Percentiles rank a stretch among this genome's conserved stretches.
phyloP scores from a whole-genome alignment of 345 rosid genomes.

The Populus alba region DNA sequence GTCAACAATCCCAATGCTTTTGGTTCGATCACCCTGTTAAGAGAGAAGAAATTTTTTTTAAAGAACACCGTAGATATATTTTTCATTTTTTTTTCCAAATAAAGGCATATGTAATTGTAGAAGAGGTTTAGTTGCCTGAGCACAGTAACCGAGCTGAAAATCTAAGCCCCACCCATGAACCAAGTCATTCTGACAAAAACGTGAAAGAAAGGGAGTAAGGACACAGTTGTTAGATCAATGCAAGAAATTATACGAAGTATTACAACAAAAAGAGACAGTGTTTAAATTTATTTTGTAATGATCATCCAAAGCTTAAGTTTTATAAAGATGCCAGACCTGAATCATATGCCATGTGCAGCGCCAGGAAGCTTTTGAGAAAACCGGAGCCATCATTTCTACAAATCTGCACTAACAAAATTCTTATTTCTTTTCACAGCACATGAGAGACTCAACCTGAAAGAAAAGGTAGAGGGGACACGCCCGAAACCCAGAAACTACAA shows the following conservation, averaged over 20 bases:
- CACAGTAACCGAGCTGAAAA: constrained; percentile 73
- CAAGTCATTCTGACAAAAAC: constrained; percentile 61
- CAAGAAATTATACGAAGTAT: neutral
- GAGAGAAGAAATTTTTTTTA: neutral
- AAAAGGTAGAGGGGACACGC: too few species aligned
- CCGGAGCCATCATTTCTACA: constrained; percentile 92
- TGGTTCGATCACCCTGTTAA: constrained; percentile 63
- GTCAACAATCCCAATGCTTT: constrained; percentile 75
- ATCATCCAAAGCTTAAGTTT: neutral
- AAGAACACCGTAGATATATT: neutral
- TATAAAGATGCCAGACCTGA: constrained; percentile 44
- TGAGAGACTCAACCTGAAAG: too few species aligned
- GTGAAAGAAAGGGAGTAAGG: neutral
- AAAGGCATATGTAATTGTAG: neutral
- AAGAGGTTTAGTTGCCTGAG: constrained; percentile 49
- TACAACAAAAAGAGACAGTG: neutral
- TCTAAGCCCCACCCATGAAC: constrained; percentile 77
- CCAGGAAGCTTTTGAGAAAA: constrained; percentile 83
- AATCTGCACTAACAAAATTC: constrained; percentile 39
- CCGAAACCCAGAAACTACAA: too few species aligned
- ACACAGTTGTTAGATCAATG: neutral
- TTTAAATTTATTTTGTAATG: neutral
- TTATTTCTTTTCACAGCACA: neutral
- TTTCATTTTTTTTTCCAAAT: neutral
- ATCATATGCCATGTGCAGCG: constrained; percentile 78